Evolutionary conservation across 805 yeast species (phyloP), one percentile per base, ranked within the genome.

Genomic region (Yarrowia porcina): DNA sequence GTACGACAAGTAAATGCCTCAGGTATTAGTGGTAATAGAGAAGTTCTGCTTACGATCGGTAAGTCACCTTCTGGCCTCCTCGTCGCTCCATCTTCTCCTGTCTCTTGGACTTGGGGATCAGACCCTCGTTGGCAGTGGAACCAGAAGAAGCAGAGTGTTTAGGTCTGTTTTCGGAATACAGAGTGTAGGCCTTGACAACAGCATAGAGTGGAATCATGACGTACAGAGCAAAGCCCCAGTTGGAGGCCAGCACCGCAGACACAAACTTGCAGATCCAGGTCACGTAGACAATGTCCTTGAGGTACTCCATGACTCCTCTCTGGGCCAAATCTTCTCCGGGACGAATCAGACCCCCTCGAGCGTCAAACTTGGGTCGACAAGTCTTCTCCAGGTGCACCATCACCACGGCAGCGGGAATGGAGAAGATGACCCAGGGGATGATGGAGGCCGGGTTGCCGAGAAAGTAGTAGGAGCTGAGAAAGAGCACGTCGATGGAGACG

Each of bases 231-330:
- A 90, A 89, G 9, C 83, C 83, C 69, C 79, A 79, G 70, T 82
- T 82, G 44, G 81, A 71, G 6, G 91, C 91, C 36, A 82, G 68
- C 0, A 82, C 21, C 6, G 82, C 67, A 76, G 84, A 81, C 59
- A 86, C 73, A 0, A 86, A 62, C 66, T 84, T 84, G 66, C 83
- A 76, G 20, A 81, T 67, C 80, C 86, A 79, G 2, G 91, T 86
- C 49, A 88, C 72, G 69, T 88, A 88, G 64, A 88, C 75, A 12
- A 87, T 72, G 69, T 88, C 94, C 70, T 85, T 85, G 78, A 87
- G 75, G 75, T 85, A 87, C 72, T 88, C 93, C 38, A 85, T 85
- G 41, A 88, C 76, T 0, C 94, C 94, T 3, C 73, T 70, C 65
- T 83, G 88, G 63, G 73, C 73, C 64, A 88, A 78, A 68, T 88